Base-by-base conservation (phyloP, 345 rosid genomes). In the Salix dunnii region DNA sequence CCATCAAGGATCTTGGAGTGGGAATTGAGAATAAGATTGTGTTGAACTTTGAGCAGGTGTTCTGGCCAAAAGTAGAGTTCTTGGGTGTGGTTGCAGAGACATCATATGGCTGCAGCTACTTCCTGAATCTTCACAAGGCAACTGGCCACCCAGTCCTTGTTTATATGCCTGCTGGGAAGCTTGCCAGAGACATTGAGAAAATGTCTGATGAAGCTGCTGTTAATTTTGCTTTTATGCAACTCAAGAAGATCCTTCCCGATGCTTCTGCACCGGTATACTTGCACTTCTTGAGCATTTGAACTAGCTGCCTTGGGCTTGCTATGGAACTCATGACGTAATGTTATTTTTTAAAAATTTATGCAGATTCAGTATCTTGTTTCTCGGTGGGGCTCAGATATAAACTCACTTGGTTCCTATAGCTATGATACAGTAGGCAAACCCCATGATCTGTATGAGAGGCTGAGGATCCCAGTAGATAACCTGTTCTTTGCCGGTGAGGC, bases 11-110 rank as follows among this genome's bases (percentile, higher is more conserved):
- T 49, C 90, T 96, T 2, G 99, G 99, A 35, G 91, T 96, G 79
- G 99, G 99, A 38, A 88, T 91, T 66, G 98, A 96, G 85, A 96
- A 96, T 79, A 93, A 96, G 87, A 90, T 96, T 68, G 74, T 86
- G 27, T 76, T 93, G 78, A 96, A 91, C 74, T 96, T 96, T 23
- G 94, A 90, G 60, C 85, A 90, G 55, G 98, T 96, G 72, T 96
- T 96, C 78, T 96, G 99, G 98, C 98, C 99, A 12, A 93, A 93
- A 68, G 99, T 96, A 65, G 99, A 96, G 90, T 96, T 93, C 84
- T 84, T 96, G 68, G 98, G 99, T 60, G 94, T 96, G 31, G 99
- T 96, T 69, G 90, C 98, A 7, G 97, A 90, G 60, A 89, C 99
- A 14, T 79, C 99, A 16, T 96, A 93, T 78, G 86, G 86, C 64